Evolutionary conservation across 371 early-diverging fungal genomes (phyloP), one percentile per base, ranked within the genome.

Genomic region (Actinomortierella ambigua): DNA sequence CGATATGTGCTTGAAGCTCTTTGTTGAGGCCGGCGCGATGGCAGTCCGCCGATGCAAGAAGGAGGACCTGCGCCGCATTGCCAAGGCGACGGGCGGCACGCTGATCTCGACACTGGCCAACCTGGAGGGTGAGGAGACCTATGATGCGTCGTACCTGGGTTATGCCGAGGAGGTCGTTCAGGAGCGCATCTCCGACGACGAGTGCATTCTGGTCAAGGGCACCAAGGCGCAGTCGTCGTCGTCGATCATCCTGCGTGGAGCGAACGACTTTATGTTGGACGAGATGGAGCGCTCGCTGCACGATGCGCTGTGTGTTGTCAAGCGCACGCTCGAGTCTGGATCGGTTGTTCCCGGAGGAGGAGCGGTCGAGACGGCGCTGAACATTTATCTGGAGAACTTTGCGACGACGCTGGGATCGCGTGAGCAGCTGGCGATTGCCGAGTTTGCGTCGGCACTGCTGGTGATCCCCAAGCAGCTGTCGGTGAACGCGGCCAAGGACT

Each of bases 251-350:
- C 87, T 99, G 59, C 95, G 99, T 69, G 99, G 99, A 51, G 98
- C 99, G 43, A 99, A 98, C 78, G 99, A 99, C 77, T 97, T 91
- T 70, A 97, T 96, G 93, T 79, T 99, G 64, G 99, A 99, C 69
- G 99, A 99, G 85, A 99, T 99, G 98, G 99, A 99, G 78, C 89
- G 99, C 64, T 93, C 97, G 27, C 68, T 99, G 59, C 99, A 99
- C 77, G 99, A 99, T 83, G 87, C 95, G 28, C 80, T 99, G 60
- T 97, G 97, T 69, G 97, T 97, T 29, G 94, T 99, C 57, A 99
- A 99, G 88, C 86, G 99, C 52, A 99, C 99, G 8, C 81, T 99
- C 51, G 99, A 99, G 81, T 93, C 94, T 64, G 95, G 96, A 68
- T 89, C 91, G 29, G 96, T 99, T 42, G 99, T 99, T 22, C 99